Conservation (phyloP, 495 filamentous ascomycete genomes). For the Cenococcum geophilum region DNA sequence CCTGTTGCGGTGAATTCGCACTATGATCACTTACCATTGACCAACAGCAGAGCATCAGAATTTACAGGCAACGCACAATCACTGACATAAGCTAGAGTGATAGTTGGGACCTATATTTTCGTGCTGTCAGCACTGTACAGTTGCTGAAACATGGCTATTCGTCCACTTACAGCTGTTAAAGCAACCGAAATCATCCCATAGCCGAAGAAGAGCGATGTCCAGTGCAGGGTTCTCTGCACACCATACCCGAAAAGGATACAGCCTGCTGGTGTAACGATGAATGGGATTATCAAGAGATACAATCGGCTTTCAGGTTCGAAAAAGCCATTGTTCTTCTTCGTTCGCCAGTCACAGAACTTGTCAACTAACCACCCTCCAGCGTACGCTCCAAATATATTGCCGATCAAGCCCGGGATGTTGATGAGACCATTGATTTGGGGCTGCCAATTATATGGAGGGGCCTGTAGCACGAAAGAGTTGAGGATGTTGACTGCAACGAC, state of each 20-base stretch:
- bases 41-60: slow-evolving; percentile 35
- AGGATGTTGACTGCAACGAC: slow-evolving; percentile 37
- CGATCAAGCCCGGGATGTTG: slow-evolving; percentile 37
- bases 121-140: neutral
- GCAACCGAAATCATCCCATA: slow-evolving; percentile 35
- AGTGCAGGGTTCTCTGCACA: slow-evolving; percentile 28
- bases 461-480: slow-evolving; percentile 35
- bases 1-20: neutral
- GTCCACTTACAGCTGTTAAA: slow-evolving; percentile 26
- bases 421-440: slow-evolving; percentile 34
- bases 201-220: slow-evolving; percentile 35
- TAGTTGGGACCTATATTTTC: slow-evolving; percentile 19
- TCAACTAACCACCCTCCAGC: slow-evolving; percentile 33
- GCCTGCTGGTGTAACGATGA: slow-evolving; percentile 33
- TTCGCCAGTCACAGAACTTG: slow-evolving; percentile 31
- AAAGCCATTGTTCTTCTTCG: slow-evolving; percentile 32
- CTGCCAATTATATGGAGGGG: slow-evolving; percentile 34
- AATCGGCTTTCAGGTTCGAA: slow-evolving; percentile 35
- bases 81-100: slow-evolving; percentile 32
- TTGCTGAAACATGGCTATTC: neutral
- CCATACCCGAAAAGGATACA: slow-evolving; percentile 36
- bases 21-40: slow-evolving; percentile 30
- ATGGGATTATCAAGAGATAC: slow-evolving; percentile 31
- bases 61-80: slow-evolving; percentile 35
- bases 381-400: slow-evolving; percentile 35